Base-by-base conservation (phyloP, 192 early-diverging fungal genomes). In the Coemansia sp. region DNA sequence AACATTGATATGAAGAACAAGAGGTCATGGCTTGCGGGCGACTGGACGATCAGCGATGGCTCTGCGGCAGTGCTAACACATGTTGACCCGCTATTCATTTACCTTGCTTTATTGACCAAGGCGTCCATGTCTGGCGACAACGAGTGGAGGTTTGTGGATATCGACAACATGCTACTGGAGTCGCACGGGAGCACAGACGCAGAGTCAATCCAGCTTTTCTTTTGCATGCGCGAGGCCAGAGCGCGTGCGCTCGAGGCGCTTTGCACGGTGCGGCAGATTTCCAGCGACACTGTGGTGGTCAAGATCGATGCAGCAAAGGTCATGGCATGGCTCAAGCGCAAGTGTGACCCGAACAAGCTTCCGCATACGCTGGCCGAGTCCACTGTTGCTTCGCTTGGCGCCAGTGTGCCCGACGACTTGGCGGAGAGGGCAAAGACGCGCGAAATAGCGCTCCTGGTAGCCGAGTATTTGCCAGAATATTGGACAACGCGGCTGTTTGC, bases 381-480 rank as follows among this genome's bases (percentile, higher is more conserved):
- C 4, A 63, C 30, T 43, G 52, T 39, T 23, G 58, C 46, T 45
- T 37, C 49, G 15, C 13, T 18, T 23, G 26, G 25, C 12, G 60
- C 15, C 7, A 35, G 9, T 59, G 58, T 4, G 3, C 31, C 53
- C n/a, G 56, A 51, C 8, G 63, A 60, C 12, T 35, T 73, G 43
- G 40, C 21, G 7, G 20, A 35, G 13, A 62, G 40, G 28, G 58
- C 65, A 18, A 49, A 26, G 61, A 29, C 49, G 35, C 71, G 71
- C 20, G 77, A 80, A 25, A 80, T 80, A 72, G 66, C 56, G 20
- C 59, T 75, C 61, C 56, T 80, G 12, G 72, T 80, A 2, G 61
- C 77, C 1, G 77, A 80, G 42, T 80, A 80, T 18, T 29, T 80
- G 58, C 34, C 65, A 34, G 42, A n/a, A 20, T 66, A 61, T 20